A percentile compares a stretch with the other conserved stretches of the same genome.
phyloP scores from a whole-genome alignment of 2,329 filamentous ascomycete species.

The Lasiodiplodia hormozganensis region DNA sequence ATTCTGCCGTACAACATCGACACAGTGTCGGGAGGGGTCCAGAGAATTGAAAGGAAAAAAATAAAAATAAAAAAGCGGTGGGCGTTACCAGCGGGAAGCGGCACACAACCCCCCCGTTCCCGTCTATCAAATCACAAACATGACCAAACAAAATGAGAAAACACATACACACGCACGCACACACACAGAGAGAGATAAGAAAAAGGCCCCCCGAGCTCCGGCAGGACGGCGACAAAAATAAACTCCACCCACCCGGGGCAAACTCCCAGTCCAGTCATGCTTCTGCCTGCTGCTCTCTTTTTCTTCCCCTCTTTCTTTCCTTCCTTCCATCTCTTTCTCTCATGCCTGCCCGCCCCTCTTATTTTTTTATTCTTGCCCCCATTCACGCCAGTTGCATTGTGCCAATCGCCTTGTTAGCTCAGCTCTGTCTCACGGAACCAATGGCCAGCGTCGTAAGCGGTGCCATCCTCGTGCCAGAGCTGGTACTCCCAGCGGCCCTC shows the following conservation, averaged over 20 bases:
- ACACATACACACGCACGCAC: no score
- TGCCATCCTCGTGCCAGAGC: slow-evolving; percentile 26
- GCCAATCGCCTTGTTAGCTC: not conserved
- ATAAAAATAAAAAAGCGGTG: not conserved
- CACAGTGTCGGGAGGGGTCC: not conserved
- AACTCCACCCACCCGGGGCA: not conserved
- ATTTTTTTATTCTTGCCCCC: not conserved
- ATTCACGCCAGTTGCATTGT: no score
- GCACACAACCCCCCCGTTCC: not conserved
- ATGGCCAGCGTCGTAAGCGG: slow-evolving; percentile 12
- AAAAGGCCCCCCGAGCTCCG: not conserved
- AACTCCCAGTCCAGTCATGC: not conserved
- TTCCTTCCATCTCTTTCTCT: not conserved
- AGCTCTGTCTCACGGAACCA: slow-evolving; percentile 24
- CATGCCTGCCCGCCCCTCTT: not conserved
- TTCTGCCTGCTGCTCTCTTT: not conserved
- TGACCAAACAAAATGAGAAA: not conserved
- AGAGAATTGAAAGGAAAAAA: not conserved
- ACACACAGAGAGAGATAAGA: not conserved
- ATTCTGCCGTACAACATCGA: slow-evolving; percentile 9
- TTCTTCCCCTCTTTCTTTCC: not conserved
- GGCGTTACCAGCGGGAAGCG: not conserved
- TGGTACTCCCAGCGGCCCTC: slow-evolving; percentile 21
- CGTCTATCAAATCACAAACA: slow-evolving; percentile 13
- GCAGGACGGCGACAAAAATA: not conserved